phyloP scores from a whole-genome alignment of 1,284 basidiomycete genomes.

The Amylostereum areolatum region DNA sequence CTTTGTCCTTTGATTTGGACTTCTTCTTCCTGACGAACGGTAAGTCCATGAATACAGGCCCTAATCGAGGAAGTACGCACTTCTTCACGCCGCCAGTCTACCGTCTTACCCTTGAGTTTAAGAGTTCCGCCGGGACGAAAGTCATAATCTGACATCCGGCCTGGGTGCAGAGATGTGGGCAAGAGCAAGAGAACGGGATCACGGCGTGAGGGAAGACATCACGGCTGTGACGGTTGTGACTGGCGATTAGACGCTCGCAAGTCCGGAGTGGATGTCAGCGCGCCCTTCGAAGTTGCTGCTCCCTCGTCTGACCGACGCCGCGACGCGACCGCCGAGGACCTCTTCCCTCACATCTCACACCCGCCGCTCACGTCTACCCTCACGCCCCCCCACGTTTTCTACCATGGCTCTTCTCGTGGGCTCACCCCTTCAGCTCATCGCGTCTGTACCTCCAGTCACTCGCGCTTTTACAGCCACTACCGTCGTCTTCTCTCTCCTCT shows the following conservation, averaged over 20 bases:
- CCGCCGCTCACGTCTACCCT: too few relatives aligned
- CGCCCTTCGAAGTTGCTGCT: too few relatives aligned
- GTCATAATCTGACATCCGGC: slow-evolving; percentile 75
- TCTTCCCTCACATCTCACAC: too few relatives aligned
- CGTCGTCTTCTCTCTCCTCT: slow-evolving; percentile 56
- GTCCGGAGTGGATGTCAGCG: too few relatives aligned
- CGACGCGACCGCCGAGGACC: too few relatives aligned
- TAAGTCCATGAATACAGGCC: slow-evolving; percentile 8
- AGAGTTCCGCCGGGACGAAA: slow-evolving; percentile 82
- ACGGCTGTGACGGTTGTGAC: too few relatives aligned
- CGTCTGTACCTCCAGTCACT: slow-evolving; percentile 75
- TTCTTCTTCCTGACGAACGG: slow-evolving; percentile 72
- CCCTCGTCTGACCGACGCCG: too few relatives aligned
- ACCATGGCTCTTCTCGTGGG: slow-evolving; percentile 71
- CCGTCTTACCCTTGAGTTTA: slow-evolving; percentile 81
- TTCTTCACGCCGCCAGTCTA: slow-evolving; percentile 78
- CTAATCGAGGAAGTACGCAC: slow-evolving; percentile 37
- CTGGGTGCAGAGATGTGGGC: too few relatives aligned
- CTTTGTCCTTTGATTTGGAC: slow-evolving; percentile 51
- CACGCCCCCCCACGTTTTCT: slow-evolving; percentile 11
- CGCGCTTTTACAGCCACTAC: slow-evolving; percentile 71
- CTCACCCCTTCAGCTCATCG: slow-evolving; percentile 60
- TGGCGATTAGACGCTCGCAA: too few relatives aligned
- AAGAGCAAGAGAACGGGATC: too few relatives aligned
- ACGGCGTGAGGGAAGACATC: too few relatives aligned